phyloP scores from a whole-genome alignment of 768 basidiomycete species.

The Lyophyllum shimeji region DNA sequence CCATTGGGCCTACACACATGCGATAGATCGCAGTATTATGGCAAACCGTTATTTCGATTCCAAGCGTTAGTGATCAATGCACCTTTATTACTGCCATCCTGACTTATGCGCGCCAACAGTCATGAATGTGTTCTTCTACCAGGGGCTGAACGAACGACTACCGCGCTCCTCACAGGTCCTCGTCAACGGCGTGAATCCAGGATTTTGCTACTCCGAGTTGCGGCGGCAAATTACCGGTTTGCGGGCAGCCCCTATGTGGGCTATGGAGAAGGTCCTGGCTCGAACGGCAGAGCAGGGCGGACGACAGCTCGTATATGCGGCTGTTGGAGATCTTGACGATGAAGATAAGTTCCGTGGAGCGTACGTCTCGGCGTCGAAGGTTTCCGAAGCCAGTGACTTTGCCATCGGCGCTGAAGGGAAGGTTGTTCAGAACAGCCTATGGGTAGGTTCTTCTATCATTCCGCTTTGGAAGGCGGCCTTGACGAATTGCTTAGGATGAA shows the following conservation, averaged over 20 bases:
- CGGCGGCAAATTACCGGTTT: constrained; percentile 23
- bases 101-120: constrained; percentile 24
- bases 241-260: constrained; percentile 10
- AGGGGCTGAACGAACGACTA: constrained; percentile 32
- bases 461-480: not conserved
- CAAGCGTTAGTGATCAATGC: constrained; percentile 34
- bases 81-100: not conserved
- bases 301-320: constrained; percentile 15
- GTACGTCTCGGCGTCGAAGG: constrained; percentile 9
- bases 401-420: constrained; percentile 5
- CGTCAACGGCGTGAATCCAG: constrained; percentile 39
- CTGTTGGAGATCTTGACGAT: constrained; percentile 9
- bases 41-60: constrained; percentile 27
- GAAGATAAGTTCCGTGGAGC: constrained; percentile 15
- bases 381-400: constrained; percentile 16
- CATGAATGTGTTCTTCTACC: constrained; percentile 38
- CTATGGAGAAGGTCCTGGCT: constrained; percentile 32
- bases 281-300: constrained; percentile 18
- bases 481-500: constrained; percentile 6
- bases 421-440: constrained; percentile 12
- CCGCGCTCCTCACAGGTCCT: constrained; percentile 26
- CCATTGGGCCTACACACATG: not conserved
- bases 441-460: constrained; percentile 7
- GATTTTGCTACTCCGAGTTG: constrained; percentile 39
- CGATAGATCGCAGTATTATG: not conserved